phyloP scores from a whole-genome alignment of 495 filamentous ascomycete species.

The Aspergillus incahuasiensis region DNA sequence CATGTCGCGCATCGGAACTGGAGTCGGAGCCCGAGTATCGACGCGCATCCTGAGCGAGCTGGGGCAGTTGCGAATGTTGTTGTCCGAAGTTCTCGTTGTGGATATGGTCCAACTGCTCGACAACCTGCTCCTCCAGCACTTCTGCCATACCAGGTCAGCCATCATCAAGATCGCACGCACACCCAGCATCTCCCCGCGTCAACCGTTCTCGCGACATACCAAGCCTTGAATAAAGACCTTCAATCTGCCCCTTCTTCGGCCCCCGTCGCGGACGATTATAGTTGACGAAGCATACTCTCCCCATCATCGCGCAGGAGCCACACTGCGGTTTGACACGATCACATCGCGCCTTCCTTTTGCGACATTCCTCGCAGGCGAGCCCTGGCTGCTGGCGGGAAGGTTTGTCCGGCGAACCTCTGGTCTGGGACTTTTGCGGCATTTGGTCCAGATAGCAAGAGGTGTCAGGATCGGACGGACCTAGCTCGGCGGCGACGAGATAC shows the following conservation, averaged over 20 bases:
- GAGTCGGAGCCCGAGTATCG: background rate
- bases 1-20: background rate
- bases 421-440: background rate
- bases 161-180: too few relatives aligned
- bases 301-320: background rate
- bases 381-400: background rate
- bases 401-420: background rate
- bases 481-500: background rate
- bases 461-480: too few relatives aligned
- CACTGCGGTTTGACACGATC: conserved; percentile 1
- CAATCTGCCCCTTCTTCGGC: conserved; percentile 1
- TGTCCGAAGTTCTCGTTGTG: background rate
- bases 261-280: background rate
- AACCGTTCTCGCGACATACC: too few relatives aligned
- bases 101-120: background rate
- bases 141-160: background rate
- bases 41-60: background rate
- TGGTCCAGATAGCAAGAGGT: too few relatives aligned
- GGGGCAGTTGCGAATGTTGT: background rate
- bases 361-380: conserved; percentile 3
- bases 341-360: background rate
- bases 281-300: background rate
- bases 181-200: too few relatives aligned
- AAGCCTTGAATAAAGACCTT: background rate
- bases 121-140: background rate